Percentiles rank a stretch among this genome's conserved stretches.
Conservation (phyloP, 768 basidiomycete species). For the Gyrodon lividus region DNA sequence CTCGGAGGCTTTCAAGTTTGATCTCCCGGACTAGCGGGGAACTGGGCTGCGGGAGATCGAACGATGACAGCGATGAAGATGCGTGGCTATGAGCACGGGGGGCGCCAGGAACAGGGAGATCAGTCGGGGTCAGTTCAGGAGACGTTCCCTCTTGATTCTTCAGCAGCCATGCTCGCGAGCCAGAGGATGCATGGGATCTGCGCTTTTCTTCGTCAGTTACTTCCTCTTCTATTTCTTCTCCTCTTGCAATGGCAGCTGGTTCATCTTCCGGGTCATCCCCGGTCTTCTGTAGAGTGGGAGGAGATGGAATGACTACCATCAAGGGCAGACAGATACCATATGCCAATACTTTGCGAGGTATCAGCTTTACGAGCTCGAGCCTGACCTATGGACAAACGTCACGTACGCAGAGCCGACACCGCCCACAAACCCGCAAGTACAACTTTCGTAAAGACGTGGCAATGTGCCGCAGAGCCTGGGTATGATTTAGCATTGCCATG, state of each 20-base stretch:
- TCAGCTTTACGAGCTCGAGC: background rate
- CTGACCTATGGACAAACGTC: background rate
- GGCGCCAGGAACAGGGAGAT: background rate
- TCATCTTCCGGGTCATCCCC: slow-evolving; percentile 16
- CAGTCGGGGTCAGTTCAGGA: slow-evolving; percentile 1
- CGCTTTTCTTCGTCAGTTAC: background rate
- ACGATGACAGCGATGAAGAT: slow-evolving; percentile 2
- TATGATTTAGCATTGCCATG: background rate
- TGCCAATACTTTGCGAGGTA: background rate
- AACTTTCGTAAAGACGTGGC: slow-evolving; percentile 29
- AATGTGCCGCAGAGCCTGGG: slow-evolving; percentile 29
- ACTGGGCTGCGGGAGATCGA: background rate
- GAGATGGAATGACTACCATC: slow-evolving; percentile 1
- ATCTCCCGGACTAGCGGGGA: background rate
- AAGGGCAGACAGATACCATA: slow-evolving; percentile 8
- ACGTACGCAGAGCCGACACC: slow-evolving; percentile 37
- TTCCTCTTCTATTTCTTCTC: background rate
- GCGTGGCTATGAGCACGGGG: background rate
- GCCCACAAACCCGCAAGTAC: slow-evolving; percentile 34
- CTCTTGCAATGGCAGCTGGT: background rate
- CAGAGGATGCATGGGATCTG: background rate
- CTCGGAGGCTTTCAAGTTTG: background rate
- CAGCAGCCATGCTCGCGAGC: slow-evolving; percentile 6
- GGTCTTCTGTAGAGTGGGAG: slow-evolving; percentile 14
- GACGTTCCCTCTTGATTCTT: slow-evolving; percentile 10